phyloP scores from a whole-genome alignment of 768 basidiomycete species.

The Lactarius psammicola region DNA sequence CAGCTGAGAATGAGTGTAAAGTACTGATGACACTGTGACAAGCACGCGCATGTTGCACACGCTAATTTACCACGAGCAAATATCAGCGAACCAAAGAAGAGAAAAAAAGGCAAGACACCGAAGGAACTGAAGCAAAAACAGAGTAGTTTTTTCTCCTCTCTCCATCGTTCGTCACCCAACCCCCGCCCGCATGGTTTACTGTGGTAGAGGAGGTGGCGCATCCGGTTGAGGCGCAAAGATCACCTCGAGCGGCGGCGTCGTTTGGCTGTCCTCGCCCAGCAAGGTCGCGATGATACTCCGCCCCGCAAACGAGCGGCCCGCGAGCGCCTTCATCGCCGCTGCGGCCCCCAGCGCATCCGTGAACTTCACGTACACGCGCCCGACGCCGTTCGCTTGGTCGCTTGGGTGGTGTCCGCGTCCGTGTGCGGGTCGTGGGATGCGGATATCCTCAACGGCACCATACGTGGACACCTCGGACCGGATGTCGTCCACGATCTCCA shows the following conservation, averaged over 20 bases:
- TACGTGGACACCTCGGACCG: slow-evolving; percentile 84
- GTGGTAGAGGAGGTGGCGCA: slow-evolving; percentile 73
- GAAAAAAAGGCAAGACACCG: not conserved
- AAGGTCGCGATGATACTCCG: slow-evolving; percentile 85
- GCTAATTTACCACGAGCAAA: not conserved
- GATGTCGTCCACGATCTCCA: slow-evolving; percentile 92
- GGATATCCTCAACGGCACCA: slow-evolving; percentile 78
- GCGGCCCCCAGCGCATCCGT: slow-evolving; percentile 56
- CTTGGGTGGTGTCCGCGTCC: slow-evolving; percentile 22
- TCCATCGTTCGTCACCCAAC: not conserved
- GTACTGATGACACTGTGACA: not conserved
- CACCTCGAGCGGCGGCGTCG: slow-evolving; percentile 75
- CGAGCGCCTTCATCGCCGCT: slow-evolving; percentile 78
- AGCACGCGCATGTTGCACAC: not conserved
- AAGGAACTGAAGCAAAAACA: slow-evolving; percentile 16
- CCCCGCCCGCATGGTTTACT: slow-evolving; percentile 23
- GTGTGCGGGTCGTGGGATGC: slow-evolving; percentile 81
- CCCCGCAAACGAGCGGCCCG: slow-evolving; percentile 85
- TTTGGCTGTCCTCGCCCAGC: slow-evolving; percentile 79
- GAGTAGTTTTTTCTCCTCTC: slow-evolving; percentile 1
- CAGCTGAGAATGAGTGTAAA: not conserved
- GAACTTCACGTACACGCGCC: slow-evolving; percentile 94
- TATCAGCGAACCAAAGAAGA: not conserved
- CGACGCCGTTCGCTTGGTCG: slow-evolving; percentile 91
- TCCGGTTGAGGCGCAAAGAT: slow-evolving; percentile 86